A percentile compares a stretch with the other conserved stretches of the same genome.
These are phyloP conservation scores for Lichina pygmaea DNA, from an alignment of 495 filamentous ascomycete species.

Conservation along the genomic window DNA sequence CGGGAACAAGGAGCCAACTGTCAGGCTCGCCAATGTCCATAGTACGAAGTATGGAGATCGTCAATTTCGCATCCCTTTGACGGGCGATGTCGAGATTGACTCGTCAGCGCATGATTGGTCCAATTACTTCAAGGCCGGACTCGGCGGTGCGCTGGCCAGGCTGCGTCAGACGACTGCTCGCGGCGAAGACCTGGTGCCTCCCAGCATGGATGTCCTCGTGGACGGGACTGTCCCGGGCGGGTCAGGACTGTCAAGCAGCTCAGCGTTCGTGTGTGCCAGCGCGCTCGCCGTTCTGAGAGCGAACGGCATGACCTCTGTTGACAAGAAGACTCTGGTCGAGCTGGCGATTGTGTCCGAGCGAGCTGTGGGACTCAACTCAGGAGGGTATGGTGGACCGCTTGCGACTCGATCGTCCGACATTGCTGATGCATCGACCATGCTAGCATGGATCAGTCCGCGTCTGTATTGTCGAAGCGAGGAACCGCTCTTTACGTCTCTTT, in stretches of 20 bases:
- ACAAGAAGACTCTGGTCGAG: conserved; percentile 74
- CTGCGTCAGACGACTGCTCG: conserved; percentile 36
- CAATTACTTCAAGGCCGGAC: conserved; percentile 90
- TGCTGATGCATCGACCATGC: background rate
- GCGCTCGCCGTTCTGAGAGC: conserved; percentile 70
- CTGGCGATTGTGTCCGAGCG: conserved; percentile 84
- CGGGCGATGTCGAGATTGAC: conserved; percentile 54
- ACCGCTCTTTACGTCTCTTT: conserved; percentile 81
- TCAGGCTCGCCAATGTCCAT: conserved; percentile 57
- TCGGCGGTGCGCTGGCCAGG: conserved; percentile 55
- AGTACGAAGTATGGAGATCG: conserved; percentile 45
- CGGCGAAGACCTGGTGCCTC: conserved; percentile 26
- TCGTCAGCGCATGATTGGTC: conserved; percentile 74
- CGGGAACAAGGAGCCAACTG: conserved; percentile 12
- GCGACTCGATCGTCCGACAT: background rate
- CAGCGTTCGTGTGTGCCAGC: conserved; percentile 78
- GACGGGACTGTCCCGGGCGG: conserved; percentile 82
- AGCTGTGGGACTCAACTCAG: conserved; percentile 85
- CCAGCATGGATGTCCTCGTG: conserved; percentile 65
- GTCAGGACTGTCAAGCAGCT: conserved; percentile 77
- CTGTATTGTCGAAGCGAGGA: conserved; percentile 66
- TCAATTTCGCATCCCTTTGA: conserved; percentile 43
- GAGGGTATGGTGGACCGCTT: conserved; percentile 31
- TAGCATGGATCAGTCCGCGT: conserved; percentile 94
- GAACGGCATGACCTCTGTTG: conserved; percentile 51